Conservation (phyloP, 2,329 filamentous ascomycete species). For the Chrysosphaeria jannelii region DNA sequence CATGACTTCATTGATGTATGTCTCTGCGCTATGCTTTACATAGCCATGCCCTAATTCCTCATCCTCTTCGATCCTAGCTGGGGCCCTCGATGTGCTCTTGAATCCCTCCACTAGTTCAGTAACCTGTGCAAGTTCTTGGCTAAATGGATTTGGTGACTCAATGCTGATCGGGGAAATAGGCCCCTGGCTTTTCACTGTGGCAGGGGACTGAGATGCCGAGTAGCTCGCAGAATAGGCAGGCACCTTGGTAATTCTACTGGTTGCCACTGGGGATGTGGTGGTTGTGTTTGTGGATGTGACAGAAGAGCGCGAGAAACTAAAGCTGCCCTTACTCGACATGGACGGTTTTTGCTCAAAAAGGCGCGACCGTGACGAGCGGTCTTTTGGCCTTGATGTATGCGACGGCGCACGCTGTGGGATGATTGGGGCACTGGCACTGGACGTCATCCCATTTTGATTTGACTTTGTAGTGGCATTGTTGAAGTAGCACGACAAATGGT, state of each 20-base stretch:
- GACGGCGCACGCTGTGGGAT: slow-evolving; percentile 57
- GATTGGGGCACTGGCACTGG: slow-evolving; percentile 23
- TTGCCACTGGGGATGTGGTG: slow-evolving; percentile 11
- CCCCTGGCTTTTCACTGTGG: no score
- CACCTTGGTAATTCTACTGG: no score
- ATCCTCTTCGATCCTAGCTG: slow-evolving; percentile 3
- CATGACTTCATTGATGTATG: slow-evolving; percentile 61
- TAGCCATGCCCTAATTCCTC: slow-evolving; percentile 30
- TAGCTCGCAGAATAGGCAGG: no score
- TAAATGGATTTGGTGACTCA: no score
- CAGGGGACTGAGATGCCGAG: no score
- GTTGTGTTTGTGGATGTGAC: slow-evolving; percentile 23
- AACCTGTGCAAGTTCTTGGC: slow-evolving; percentile 68
- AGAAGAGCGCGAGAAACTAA: slow-evolving; percentile 23
- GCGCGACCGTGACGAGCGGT: slow-evolving; percentile 21
- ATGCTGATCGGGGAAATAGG: no score
- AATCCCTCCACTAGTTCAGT: slow-evolving; percentile 84
- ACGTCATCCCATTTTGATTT: no score
- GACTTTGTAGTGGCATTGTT: no score
- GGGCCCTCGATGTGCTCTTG: slow-evolving; percentile 23
- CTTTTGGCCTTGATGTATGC: slow-evolving; percentile 63
- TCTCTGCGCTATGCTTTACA: slow-evolving; percentile 42
- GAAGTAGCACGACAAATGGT: slow-evolving; percentile 41
- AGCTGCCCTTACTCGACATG: slow-evolving; percentile 25
- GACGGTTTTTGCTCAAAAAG: slow-evolving; percentile 22